Evolutionary conservation across 345 rosid species (phyloP), one percentile per base, ranked within the genome.

Genomic region (Leavenworthia alabamica): DNA sequence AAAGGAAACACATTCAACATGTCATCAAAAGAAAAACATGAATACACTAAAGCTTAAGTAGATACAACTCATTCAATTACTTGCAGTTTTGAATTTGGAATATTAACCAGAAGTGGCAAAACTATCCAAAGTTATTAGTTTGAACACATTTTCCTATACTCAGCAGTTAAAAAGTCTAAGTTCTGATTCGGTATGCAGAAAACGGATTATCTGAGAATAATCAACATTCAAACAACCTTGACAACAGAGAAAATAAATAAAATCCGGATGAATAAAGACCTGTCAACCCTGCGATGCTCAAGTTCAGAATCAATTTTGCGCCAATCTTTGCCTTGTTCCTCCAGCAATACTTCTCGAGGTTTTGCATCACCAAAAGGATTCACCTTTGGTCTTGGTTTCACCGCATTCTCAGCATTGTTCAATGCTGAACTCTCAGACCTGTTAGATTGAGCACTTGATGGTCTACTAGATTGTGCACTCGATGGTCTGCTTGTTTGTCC

Each of bases 311-410:
- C 97, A 70, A 90, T 82, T 78, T 87, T 90, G 0, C 92, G 86
- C 99, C 99, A 87, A 73, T 93, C 92, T 77, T 78, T 73, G 35
- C 99, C 97, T 67, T 86, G 83, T 72, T 87, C 82, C 77, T 83
- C 81, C 75, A 93, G 72, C 89, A 90, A 79, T 40, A 93, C 85
- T 66, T 93, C 99, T 57, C 97, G 73, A 33, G 99, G 99, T 69
- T 86, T 93, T 28, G 99, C 99, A 50, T 87, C 86, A 7, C 99
- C 99, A 73, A 93, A 93, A 0, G 99, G 99, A 82, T 93, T 90
- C 58, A 83, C 82, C 77, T 82, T 93, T 2, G 90, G 89, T 74
- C 82, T 81, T 2, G 95, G 86, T 72, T 80, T 90, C 51, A 55
- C 76, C 73, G 74, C 79, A 77, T 73, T 87, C 66, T 84, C 95